A percentile compares a stretch with the other conserved stretches of the same genome.
Evolutionary conservation across 2,329 filamentous ascomycete species (phyloP).

Genomic region (Scopulariopsis brevicaulis): DNA sequence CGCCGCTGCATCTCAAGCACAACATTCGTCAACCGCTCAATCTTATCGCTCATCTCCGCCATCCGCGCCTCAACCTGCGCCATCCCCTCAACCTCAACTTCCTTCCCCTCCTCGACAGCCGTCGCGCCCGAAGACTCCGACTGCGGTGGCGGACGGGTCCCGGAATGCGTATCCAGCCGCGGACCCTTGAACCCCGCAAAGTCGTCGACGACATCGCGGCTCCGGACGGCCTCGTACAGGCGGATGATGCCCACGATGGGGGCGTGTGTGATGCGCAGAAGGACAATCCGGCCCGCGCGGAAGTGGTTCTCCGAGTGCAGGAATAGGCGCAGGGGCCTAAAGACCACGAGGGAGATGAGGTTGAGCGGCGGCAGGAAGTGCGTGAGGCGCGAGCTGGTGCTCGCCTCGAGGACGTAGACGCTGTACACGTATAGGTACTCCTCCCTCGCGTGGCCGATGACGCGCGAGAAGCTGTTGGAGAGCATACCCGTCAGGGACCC

Average conservation of each 20-base stretch:
- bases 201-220: constrained; percentile 25
- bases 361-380: constrained; percentile 66
- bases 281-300: constrained; percentile 46
- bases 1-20: constrained; percentile 36
- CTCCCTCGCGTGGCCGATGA: constrained; percentile 54
- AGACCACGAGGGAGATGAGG: constrained; percentile 58
- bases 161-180: constrained; percentile 9
- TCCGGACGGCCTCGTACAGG: constrained; percentile 47
- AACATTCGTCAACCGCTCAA: constrained; percentile 43
- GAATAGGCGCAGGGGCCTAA: constrained; percentile 62
- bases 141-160: not conserved
- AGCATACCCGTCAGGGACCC: constrained; percentile 70
- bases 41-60: constrained; percentile 42
- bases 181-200: constrained; percentile 38
- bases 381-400: constrained; percentile 56
- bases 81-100: not conserved
- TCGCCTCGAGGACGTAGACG: constrained; percentile 53
- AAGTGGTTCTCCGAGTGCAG: constrained; percentile 52
- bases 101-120: not conserved
- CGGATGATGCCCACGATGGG: constrained; percentile 61
- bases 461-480: constrained; percentile 60
- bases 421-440: constrained; percentile 72
- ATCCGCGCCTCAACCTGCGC: constrained; percentile 35
- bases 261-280: constrained; percentile 52
- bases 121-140: constrained; percentile 8